Conservation (phyloP, 2,329 filamentous ascomycete genomes). For the Trichophyton rubrum region DNA sequence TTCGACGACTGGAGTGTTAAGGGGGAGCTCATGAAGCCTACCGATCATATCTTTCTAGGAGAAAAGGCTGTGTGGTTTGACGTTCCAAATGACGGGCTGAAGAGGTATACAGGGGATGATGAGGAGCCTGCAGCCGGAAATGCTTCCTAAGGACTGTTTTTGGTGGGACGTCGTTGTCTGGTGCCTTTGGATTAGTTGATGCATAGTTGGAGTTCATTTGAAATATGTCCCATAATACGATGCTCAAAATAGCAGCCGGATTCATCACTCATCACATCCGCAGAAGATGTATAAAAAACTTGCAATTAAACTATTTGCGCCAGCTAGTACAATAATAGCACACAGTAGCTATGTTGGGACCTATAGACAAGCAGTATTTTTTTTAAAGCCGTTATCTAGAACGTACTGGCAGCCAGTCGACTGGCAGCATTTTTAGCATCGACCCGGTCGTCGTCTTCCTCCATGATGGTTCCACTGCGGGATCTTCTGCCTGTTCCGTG, state of each 20-base stretch:
- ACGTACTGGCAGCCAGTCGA: constrained; percentile 84
- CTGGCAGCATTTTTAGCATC: constrained; percentile 94
- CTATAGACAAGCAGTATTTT: not conserved
- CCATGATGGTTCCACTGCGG: constrained; percentile 36
- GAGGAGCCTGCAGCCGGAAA: not conserved
- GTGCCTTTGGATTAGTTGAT: too few species aligned
- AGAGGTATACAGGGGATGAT: constrained; percentile 13
- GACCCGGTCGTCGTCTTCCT: constrained; percentile 75
- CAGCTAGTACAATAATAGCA: not conserved
- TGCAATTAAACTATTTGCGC: not conserved
- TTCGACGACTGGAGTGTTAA: constrained; percentile 31
- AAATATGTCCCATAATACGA: too few species aligned
- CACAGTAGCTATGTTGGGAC: not conserved
- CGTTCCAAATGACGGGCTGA: constrained; percentile 26
- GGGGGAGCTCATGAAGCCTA: constrained; percentile 17
- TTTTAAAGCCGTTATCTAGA: constrained; percentile 41
- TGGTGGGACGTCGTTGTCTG: too few species aligned
- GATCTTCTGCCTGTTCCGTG: constrained; percentile 34
- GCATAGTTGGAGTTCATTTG: too few species aligned
- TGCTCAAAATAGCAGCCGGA: too few species aligned
- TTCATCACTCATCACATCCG: not conserved
- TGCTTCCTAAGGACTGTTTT: not conserved
- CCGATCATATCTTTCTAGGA: constrained; percentile 35
- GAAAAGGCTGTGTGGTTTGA: constrained; percentile 32
- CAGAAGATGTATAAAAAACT: not conserved